Evolutionary conservation across 306 rosid species (phyloP).

Genomic region (Begonia fuchsioides): DNA sequence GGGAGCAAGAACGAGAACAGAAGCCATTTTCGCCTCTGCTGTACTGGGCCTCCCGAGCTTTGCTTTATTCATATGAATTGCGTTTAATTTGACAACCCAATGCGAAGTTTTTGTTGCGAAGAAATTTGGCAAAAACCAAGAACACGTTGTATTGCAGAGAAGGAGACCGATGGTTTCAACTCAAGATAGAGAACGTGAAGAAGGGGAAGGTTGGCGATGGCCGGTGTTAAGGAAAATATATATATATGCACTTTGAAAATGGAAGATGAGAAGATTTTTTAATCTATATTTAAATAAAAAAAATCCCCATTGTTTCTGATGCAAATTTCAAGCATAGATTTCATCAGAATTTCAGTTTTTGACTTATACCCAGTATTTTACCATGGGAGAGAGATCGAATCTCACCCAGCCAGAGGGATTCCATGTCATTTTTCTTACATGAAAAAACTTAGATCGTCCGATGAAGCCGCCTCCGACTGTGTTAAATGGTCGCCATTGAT

Average conservation of each 20-base stretch:
- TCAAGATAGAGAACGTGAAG: slow-evolving; percentile 31
- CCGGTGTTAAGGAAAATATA: slow-evolving; percentile 41
- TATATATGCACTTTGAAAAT: slow-evolving; percentile 43
- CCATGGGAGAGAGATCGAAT: no score
- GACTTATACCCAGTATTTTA: no score
- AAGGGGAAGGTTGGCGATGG: slow-evolving; percentile 31
- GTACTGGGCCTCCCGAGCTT: slow-evolving; percentile 19
- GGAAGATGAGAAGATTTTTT: slow-evolving; percentile 27
- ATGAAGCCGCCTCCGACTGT: no score
- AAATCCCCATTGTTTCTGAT: neutral
- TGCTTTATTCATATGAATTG: slow-evolving; percentile 40
- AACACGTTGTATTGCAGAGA: slow-evolving; percentile 15
- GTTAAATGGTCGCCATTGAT: no score
- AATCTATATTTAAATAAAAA: slow-evolving; percentile 1
- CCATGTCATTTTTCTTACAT: no score
- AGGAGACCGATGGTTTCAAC: slow-evolving; percentile 12
- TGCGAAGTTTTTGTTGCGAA: slow-evolving; percentile 61
- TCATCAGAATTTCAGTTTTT: no score
- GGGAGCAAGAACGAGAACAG: slow-evolving; percentile 63
- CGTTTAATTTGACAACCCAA: slow-evolving; percentile 46
- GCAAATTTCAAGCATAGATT: no score
- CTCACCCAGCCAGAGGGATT: no score
- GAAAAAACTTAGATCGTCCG: no score
- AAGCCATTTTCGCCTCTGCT: slow-evolving; percentile 56
- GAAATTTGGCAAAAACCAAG: slow-evolving; percentile 29